A percentile compares a stretch with the other conserved stretches of the same genome.
These are phyloP conservation scores for Myxozyma lipomycoides DNA, from an alignment of 805 yeast species.

Conservation along the genomic window DNA sequence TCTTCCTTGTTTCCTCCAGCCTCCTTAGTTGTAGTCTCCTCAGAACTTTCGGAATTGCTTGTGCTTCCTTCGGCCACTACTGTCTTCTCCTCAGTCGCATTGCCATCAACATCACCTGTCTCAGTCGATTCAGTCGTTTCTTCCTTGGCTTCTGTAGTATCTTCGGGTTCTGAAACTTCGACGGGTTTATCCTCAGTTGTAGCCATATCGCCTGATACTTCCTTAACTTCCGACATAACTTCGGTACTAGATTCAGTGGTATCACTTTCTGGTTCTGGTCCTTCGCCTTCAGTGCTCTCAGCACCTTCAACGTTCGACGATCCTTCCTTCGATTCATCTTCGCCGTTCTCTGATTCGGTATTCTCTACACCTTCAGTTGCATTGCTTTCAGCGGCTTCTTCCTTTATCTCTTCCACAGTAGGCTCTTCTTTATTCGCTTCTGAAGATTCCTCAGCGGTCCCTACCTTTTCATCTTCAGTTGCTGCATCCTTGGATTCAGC, in stretches of 20 bases:
- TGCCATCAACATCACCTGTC: background rate
- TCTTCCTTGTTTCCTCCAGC: background rate
- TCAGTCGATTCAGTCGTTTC: background rate
- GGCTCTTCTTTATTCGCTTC: too few relatives aligned
- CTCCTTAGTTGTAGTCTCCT: background rate
- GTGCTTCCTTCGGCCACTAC: background rate
- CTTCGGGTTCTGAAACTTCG: background rate
- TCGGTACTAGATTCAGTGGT: too few relatives aligned
- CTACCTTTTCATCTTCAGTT: too few relatives aligned
- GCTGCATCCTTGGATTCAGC: background rate
- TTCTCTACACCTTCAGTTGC: background rate
- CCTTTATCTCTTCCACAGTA: too few relatives aligned
- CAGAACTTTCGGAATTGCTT: background rate
- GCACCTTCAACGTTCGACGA: background rate
- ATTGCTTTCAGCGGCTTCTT: background rate
- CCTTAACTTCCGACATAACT: too few relatives aligned
- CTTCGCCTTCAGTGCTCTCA: background rate
- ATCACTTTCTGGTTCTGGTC: background rate
- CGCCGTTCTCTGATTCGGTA: background rate
- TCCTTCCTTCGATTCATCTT: background rate
- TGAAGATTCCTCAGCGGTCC: too few relatives aligned
- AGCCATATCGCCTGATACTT: too few relatives aligned
- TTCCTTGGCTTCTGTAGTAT: background rate
- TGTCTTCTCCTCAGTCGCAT: background rate
- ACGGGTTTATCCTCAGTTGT: background rate